Evolutionary conservation across 352 stramenopile species (phyloP), one percentile per base, ranked within the genome.

Genomic region (Pythium guiyangense): DNA sequence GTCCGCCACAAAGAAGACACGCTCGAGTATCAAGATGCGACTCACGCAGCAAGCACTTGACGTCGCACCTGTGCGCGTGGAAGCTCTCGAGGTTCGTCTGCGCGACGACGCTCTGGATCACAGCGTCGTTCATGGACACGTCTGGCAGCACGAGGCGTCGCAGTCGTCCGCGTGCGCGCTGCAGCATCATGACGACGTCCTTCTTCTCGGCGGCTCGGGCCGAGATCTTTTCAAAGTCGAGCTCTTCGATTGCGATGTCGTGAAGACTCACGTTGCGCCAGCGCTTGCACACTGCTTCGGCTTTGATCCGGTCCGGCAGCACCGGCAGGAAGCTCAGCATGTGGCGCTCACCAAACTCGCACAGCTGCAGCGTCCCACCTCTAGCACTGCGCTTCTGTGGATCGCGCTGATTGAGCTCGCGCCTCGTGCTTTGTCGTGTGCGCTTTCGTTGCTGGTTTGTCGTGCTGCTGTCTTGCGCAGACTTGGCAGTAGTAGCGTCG

Each of bases 201-300:
- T 54, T 67, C 62, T 66, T 70, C 25, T 49, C 68, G n/a, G 68
- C 53, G 2, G 66, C 69, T 6, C 59, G 63, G 3, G 59, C 61
- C 9, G 53, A 62, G 37, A 77, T 60, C 40, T 63, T 62, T 1
- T 67, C 63, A 39, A 88, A 86, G 42, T 89, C 74, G 6, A 91
- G 52, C 39, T 77, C 71, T 2, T 55, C 51, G 43, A 86, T 66
- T 10, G 70, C 59, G 11, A 88, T 25, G 6, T 84, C 61, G 2
- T 71, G 63, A 5, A 45, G 66, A 26, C 69, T 86, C 47, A 83
- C 15, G 9, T 43, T 55, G 2, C 66, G 63, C 78, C 81, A 91
- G 46, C 77, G 72, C 54, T 60, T 77, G 59, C 81, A 89, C 27
- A 88, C 78, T 0, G 64, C 45, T 54, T 86, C 81, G n/a, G 63